phyloP scores from a whole-genome alignment of 352 stramenopile species.

The Thalassiosira sp. region DNA sequence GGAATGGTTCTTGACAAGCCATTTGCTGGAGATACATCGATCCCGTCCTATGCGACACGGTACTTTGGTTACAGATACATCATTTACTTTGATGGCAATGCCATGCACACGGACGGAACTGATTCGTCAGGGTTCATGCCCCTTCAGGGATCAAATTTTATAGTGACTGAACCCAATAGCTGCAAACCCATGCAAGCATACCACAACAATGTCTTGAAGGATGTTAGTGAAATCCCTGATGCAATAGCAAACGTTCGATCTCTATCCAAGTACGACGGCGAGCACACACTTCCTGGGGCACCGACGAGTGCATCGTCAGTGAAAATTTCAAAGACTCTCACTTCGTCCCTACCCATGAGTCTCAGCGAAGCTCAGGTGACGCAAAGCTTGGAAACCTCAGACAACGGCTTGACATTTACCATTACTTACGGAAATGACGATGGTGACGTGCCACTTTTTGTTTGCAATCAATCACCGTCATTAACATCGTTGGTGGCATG shows the following conservation, averaged over 20 bases:
- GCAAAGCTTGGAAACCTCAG: conserved; percentile 54
- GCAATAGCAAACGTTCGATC: conserved; percentile 39
- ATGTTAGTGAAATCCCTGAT: conserved; percentile 43
- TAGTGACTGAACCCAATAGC: conserved; percentile 33
- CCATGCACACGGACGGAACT: conserved; percentile 65
- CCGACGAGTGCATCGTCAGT: conserved; percentile 27
- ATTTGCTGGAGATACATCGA: conserved; percentile 29
- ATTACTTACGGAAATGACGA: conserved; percentile 62
- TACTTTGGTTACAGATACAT: conserved; percentile 77
- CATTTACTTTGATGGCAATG: conserved; percentile 85
- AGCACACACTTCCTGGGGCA: conserved; percentile 43
- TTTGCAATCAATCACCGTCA: conserved; percentile 66
- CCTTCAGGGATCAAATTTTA: conserved; percentile 45
- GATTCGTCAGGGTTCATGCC: conserved; percentile 39
- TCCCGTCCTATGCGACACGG: conserved; percentile 20
- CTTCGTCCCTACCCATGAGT: conserved; percentile 51
- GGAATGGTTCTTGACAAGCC: conserved; percentile 38
- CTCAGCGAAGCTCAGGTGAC: conserved; percentile 48
- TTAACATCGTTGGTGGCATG: conserved; percentile 38
- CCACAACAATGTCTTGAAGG: conserved; percentile 56
- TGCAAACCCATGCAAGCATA: conserved; percentile 49
- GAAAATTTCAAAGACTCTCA: conserved; percentile 38
- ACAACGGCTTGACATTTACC: conserved; percentile 71
- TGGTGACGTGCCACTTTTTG: conserved; percentile 72
- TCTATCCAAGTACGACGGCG: conserved; percentile 47